Percentiles rank a stretch among this genome's conserved stretches.
Evolutionary conservation across 1,284 basidiomycete genomes (phyloP).

Genomic region (Pseudomicrostroma phylloplanum): DNA sequence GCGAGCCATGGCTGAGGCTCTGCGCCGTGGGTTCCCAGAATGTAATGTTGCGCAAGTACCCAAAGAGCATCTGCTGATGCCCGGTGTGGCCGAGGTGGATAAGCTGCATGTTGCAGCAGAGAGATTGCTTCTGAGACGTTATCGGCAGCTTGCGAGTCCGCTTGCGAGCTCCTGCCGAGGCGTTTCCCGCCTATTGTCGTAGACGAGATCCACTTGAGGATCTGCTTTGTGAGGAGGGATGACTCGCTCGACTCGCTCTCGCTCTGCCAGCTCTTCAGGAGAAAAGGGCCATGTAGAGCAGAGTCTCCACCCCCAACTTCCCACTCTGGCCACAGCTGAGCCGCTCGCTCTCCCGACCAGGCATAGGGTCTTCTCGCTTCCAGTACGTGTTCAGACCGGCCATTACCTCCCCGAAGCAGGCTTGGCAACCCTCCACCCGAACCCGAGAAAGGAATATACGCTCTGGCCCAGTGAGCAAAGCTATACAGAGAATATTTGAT

Average conservation of each 20-base stretch:
- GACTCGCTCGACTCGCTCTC: not conserved
- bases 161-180: not conserved
- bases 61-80: constrained; percentile 42
- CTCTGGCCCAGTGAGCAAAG: not conserved
- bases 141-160: constrained; percentile 6
- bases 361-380: not conserved
- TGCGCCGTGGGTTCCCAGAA: constrained; percentile 47
- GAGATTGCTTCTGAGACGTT: constrained; percentile 15
- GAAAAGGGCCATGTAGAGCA: constrained; percentile 36
- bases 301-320: constrained; percentile 25
- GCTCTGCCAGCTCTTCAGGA: constrained; percentile 6
- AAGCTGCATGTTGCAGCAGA: not conserved
- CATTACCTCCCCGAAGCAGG: no score
- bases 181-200: constrained; percentile 6
- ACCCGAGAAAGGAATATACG: not conserved
- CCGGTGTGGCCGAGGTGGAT: not conserved
- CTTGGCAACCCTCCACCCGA: not conserved
- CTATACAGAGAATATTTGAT: not conserved
- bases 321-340: constrained; percentile 40
- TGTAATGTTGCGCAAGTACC: constrained; percentile 41
- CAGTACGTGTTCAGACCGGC: no score
- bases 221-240: not conserved
- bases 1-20: constrained; percentile 32
- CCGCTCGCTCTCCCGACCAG: constrained; percentile 22
- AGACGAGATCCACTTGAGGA: not conserved